Percentiles rank a stretch among this genome's conserved stretches.
phyloP scores from a whole-genome alignment of 78 protist species.

The Monosiga brevicollis region DNA sequence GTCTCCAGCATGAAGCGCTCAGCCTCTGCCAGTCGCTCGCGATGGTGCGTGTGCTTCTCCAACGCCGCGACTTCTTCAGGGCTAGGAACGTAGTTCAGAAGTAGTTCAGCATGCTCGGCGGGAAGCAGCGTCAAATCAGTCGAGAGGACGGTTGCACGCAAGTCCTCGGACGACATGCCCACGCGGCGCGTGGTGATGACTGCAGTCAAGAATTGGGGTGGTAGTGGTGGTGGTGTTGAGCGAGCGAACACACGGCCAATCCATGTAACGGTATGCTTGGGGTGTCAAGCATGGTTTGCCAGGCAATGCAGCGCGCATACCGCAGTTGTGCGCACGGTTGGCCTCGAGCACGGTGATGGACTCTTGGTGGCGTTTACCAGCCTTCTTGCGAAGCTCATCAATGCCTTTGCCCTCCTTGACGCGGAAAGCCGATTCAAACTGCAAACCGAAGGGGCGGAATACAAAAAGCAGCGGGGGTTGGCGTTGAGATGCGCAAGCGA shows the following conservation, averaged over 20 bases:
- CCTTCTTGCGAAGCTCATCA: background rate
- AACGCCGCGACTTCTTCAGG: background rate
- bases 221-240: background rate
- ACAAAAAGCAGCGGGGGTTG: too few species aligned
- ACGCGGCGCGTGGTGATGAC: background rate
- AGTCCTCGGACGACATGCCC: background rate
- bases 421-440: background rate
- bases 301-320: too few species aligned
- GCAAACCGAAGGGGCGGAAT: too few species aligned
- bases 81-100: background rate
- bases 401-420: background rate
- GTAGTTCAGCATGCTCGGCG: background rate
- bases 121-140: background rate
- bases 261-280: too few species aligned
- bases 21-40: background rate
- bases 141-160: background rate
- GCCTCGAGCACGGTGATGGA: background rate
- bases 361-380: background rate
- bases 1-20: background rate
- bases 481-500: too few species aligned
- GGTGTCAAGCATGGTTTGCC: too few species aligned
- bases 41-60: background rate
- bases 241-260: too few species aligned
- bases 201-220: too few species aligned
- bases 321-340: background rate